These are phyloP conservation scores for Choiromyces venosus DNA, from an alignment of 495 filamentous ascomycete species.

Conservation along the genomic window DNA sequence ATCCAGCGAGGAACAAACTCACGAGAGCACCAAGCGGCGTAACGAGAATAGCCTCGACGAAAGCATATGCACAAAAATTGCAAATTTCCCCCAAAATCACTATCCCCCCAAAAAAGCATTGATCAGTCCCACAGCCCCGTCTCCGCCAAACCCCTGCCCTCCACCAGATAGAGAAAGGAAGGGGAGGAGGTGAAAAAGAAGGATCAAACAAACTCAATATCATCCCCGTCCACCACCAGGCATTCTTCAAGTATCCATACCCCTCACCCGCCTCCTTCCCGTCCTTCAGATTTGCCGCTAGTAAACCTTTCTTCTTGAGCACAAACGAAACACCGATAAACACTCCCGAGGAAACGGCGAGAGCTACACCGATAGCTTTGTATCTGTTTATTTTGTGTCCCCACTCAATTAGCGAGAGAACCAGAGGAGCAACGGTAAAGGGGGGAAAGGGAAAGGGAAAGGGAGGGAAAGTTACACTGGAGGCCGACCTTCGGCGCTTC, in stretches of 20 bases:
- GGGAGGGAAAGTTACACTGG: slow-evolving; percentile 26
- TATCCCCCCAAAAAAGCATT: slow-evolving; percentile 20
- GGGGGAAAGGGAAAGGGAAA: not conserved
- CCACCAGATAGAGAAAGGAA: not conserved
- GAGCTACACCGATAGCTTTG: slow-evolving; percentile 80
- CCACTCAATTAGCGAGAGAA: not conserved
- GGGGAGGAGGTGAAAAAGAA: not conserved
- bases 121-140: not conserved
- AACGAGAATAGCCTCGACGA: slow-evolving; percentile 94
- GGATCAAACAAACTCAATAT: slow-evolving; percentile 54
- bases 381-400: slow-evolving; percentile 51
- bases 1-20: not conserved
- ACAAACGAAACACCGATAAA: slow-evolving; percentile 97
- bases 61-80: slow-evolving; percentile 96
- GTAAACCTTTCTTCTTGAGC: slow-evolving; percentile 83
- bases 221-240: slow-evolving; percentile 95
- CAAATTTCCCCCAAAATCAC: slow-evolving; percentile 94
- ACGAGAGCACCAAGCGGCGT: slow-evolving; percentile 85
- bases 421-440: slow-evolving; percentile 8
- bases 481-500: slow-evolving; percentile 11
- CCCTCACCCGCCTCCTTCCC: slow-evolving; percentile 87
- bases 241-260: slow-evolving; percentile 95
- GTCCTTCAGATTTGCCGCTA: slow-evolving; percentile 90
- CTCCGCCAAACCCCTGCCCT: not conserved
- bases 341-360: slow-evolving; percentile 80